These are phyloP conservation scores for Meira nashicola DNA, from an alignment of 1,284 basidiomycete species.

Conservation along the genomic window DNA sequence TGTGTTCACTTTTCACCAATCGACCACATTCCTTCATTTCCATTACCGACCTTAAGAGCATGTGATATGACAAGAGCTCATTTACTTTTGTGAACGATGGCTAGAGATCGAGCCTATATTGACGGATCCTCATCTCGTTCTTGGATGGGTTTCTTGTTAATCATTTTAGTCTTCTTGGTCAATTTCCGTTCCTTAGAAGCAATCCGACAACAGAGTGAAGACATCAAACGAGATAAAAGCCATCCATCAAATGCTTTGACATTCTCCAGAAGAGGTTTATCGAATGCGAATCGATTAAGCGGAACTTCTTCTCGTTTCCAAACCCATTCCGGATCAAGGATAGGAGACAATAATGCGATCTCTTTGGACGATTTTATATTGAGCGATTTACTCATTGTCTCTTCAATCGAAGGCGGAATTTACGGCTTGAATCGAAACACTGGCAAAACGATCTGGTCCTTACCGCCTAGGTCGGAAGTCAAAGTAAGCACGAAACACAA, in stretches of 20 bases:
- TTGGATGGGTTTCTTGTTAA: too few relatives aligned
- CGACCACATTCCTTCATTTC: too few relatives aligned
- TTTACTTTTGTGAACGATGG: too few relatives aligned
- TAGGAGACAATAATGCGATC: not conserved
- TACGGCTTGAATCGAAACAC: slow-evolving; percentile 77
- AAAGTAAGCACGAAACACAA: not conserved
- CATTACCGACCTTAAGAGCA: too few relatives aligned
- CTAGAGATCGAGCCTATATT: too few relatives aligned
- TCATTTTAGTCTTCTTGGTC: too few relatives aligned
- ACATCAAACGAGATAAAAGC: too few relatives aligned
- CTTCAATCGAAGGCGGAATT: slow-evolving; percentile 83
- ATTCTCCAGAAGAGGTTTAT: not conserved
- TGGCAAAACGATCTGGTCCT: slow-evolving; percentile 56
- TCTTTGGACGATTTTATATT: slow-evolving; percentile 56
- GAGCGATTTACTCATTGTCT: slow-evolving; percentile 72
- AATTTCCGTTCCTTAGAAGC: too few relatives aligned
- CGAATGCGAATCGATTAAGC: slow-evolving; percentile 1
- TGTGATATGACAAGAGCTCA: too few relatives aligned
- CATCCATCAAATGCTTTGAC: not conserved
- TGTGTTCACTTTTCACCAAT: too few relatives aligned
- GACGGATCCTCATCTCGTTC: too few relatives aligned
- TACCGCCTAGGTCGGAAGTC: slow-evolving; percentile 11
- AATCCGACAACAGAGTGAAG: too few relatives aligned
- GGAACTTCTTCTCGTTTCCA: not conserved
- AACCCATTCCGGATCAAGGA: not conserved